phyloP scores from a whole-genome alignment of 2,329 filamentous ascomycete species.

The Emergomyces pasteurianus region DNA sequence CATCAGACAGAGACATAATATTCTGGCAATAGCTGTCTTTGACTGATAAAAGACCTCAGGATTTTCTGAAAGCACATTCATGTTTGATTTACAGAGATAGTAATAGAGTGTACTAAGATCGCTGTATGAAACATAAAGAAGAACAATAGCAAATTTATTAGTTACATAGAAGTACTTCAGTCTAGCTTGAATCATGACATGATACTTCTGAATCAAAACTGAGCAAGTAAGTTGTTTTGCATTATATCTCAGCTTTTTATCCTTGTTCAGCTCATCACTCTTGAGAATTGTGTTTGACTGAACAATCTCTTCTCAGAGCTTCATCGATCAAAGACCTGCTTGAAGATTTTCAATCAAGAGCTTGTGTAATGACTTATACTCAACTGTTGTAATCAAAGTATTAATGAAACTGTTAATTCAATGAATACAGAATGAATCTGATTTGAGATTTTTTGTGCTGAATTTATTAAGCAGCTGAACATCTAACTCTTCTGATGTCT shows the following conservation, averaged over 20 bases:
- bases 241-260: slow-evolving; percentile 15
- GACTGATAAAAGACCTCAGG: slow-evolving; percentile 5
- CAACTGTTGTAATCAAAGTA: not conserved
- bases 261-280: not conserved
- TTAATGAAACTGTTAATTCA: not conserved
- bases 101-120: no score
- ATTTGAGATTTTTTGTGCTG: no score
- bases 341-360: no score
- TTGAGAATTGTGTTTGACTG: not conserved
- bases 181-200: slow-evolving; percentile 20
- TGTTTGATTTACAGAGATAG: slow-evolving; percentile 17
- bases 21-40: slow-evolving; percentile 14
- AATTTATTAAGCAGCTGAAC: no score
- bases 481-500: no score
- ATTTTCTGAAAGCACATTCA: slow-evolving; percentile 9
- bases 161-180: slow-evolving; percentile 19
- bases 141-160: slow-evolving; percentile 13
- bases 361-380: not conserved
- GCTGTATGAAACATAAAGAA: slow-evolving; percentile 11
- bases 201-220: slow-evolving; percentile 17
- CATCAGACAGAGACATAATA: no score
- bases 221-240: slow-evolving; percentile 12
- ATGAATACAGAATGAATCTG: no score
- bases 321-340: not conserved
- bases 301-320: not conserved